phyloP scores from a whole-genome alignment of 2,329 filamentous ascomycete species.

The Plenodomus biglobosus region DNA sequence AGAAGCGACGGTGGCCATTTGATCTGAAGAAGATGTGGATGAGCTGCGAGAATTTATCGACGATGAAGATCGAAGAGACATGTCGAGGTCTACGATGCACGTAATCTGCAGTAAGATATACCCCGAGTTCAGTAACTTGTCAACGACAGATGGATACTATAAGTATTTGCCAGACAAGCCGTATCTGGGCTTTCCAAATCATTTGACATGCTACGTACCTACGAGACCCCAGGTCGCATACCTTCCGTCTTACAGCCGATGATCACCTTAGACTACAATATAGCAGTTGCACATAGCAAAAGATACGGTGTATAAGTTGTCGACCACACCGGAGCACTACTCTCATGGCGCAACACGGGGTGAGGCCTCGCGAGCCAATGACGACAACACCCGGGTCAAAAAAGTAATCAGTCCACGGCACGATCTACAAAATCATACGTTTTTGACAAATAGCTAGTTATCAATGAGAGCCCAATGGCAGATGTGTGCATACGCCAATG shows the following conservation, averaged over 20 bases:
- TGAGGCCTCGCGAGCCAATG: constrained; percentile 10
- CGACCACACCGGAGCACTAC: not conserved
- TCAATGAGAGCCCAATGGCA: constrained; percentile 1
- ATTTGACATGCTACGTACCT: not conserved
- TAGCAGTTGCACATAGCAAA: constrained; percentile 2
- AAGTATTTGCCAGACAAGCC: constrained; percentile 1
- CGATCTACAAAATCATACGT: not conserved
- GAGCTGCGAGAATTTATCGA: constrained; percentile 20
- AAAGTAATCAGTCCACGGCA: constrained; percentile 1
- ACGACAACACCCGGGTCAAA: not conserved
- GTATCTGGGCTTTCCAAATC: not conserved
- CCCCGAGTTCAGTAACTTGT: constrained; percentile 17
- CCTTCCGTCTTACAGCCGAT: not conserved
- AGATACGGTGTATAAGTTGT: not conserved
- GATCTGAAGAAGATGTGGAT: constrained; percentile 20
- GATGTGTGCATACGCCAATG: constrained; percentile 2
- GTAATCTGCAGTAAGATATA: constrained; percentile 14
- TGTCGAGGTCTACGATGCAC: constrained; percentile 6
- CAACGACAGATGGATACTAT: constrained; percentile 8
- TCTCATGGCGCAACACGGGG: constrained; percentile 1
- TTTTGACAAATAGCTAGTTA: constrained; percentile 23
- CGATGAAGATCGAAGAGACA: constrained; percentile 15
- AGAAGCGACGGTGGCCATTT: constrained; percentile 19
- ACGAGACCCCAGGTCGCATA: not conserved
- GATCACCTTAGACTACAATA: not conserved